Evolutionary conservation across 768 basidiomycete species (phyloP).

Genomic region (Sporobolomyces roseus): DNA sequence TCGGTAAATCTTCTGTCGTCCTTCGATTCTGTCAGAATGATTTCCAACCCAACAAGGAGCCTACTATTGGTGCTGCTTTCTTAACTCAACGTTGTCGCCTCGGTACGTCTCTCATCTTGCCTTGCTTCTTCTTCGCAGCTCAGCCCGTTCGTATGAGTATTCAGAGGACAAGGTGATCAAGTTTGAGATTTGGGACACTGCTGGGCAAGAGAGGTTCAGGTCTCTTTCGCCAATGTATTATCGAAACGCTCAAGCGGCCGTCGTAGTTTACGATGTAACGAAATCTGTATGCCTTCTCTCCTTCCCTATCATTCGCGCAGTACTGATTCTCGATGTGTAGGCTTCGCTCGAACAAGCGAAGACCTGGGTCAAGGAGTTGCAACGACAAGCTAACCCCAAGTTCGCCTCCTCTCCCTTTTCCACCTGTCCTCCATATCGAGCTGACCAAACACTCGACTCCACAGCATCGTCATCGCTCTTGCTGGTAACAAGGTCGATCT

Average conservation of each 20-base stretch:
- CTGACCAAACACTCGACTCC: background rate
- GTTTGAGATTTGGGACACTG: slow-evolving; percentile 93
- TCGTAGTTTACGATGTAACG: slow-evolving; percentile 97
- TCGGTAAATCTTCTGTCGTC: slow-evolving; percentile 95
- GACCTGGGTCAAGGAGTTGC: slow-evolving; percentile 98
- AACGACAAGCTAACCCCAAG: slow-evolving; percentile 99
- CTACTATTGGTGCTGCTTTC: slow-evolving; percentile 68
- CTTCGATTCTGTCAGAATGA: slow-evolving; percentile 95
- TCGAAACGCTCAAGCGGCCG: slow-evolving; percentile 78
- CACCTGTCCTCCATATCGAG: background rate
- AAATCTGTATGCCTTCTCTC: slow-evolving; percentile 54
- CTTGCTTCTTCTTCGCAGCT: background rate
- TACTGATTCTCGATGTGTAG: slow-evolving; percentile 17
- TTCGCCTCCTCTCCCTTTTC: slow-evolving; percentile 47
- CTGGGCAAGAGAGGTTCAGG: slow-evolving; percentile 94
- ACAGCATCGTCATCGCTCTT: slow-evolving; percentile 73
- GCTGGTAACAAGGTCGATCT: slow-evolving; percentile 97
- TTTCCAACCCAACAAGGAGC: slow-evolving; percentile 98
- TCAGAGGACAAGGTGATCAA: slow-evolving; percentile 66
- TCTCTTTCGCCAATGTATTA: slow-evolving; percentile 89
- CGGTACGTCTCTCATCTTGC: slow-evolving; percentile 11
- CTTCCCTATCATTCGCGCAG: background rate
- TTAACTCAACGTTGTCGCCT: slow-evolving; percentile 90
- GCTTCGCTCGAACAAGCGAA: slow-evolving; percentile 96
- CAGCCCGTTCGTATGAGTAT: background rate